Conservation (phyloP, 495 filamentous ascomycete genomes). For the Aspergillus haitiensis region DNA sequence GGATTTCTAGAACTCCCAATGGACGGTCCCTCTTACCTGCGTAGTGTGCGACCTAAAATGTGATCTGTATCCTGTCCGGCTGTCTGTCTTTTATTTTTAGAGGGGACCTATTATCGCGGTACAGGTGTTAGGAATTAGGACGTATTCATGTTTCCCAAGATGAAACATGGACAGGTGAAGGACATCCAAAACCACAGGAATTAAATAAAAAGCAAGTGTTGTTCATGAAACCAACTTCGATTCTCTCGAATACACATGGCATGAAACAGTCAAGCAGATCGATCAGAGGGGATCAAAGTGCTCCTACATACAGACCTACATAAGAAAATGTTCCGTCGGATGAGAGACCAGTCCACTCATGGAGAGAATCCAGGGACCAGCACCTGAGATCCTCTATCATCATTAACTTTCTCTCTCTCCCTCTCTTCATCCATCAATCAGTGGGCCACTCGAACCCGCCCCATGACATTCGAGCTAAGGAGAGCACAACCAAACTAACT, state of each 20-base stretch:
- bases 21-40: conserved; percentile 5
- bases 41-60: conserved; percentile 20
- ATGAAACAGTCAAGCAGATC: conserved; percentile 13
- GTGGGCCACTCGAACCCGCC: conserved; percentile 10
- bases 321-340: background rate
- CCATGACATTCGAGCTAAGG: background rate
- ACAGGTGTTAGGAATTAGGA: conserved; percentile 13
- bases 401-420: background rate
- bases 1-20: conserved; percentile 2
- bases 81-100: background rate
- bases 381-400: background rate
- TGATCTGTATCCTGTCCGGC: conserved; percentile 22
- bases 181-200: background rate
- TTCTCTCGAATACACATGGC: conserved; percentile 1
- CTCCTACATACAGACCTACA: conserved; percentile 4
- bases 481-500: background rate
- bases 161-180: conserved; percentile 13
- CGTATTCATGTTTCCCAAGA: background rate
- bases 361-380: background rate
- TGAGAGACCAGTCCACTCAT: background rate
- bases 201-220: background rate
- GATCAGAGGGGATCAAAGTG: background rate
- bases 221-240: conserved; percentile 8
- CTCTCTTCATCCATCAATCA: background rate
- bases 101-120: conserved; percentile 16